Base-by-base conservation (phyloP, 805 yeast species). In the Saturnispora silvae region DNA sequence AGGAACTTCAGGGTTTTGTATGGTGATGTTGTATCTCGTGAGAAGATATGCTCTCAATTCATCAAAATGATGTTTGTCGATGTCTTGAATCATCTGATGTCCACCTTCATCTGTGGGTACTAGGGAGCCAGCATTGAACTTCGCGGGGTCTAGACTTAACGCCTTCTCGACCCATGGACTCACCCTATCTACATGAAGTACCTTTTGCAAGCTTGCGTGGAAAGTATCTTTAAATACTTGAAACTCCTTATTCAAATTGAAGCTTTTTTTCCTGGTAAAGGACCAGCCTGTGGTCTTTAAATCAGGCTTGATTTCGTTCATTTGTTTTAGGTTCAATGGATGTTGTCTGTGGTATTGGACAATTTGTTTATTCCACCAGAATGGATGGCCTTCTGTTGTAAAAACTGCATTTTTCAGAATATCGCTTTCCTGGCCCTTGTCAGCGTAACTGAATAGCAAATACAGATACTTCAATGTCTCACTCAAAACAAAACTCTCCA, bases 311-410 rank as follows among this genome's bases (percentile, higher is more conserved):
- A 26, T 31, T 11, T n/a, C 17, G 33, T 34, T 41, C 40, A 42
- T 28, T 44, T 33, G 16, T 25, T 4, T 20, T 10, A 43, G 31
- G 15, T 45, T 45, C 41, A 63, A 56, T 20, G 54, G 27, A 5
- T 23, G 19, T 7, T 19, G 20, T 19, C 33, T 31, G 20, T 41
- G 37, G 34, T 13, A 41, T 9, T 23, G 17, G n/a, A 14, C 16
- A 4, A 65, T 39, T 4, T 54, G 45, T 4, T 56, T 44, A 33
- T 72, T 72, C 37, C 70, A 64, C 94, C 95, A 84, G 44, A 86
- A 54, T 3, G 95, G 95, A 56, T 87, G 97, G 0, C 87, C 96
- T 50, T 87, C 97, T 0, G 97, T 87, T 10, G 89, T 72, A 56
- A 86, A 81, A 33, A 80, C 57, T 4, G 55, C 43, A 31, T 56